A percentile compares a stretch with the other conserved stretches of the same genome.
Evolutionary conservation across 2,329 filamentous ascomycete species (phyloP).

Genomic region (Leptographium radiaticola): DNA sequence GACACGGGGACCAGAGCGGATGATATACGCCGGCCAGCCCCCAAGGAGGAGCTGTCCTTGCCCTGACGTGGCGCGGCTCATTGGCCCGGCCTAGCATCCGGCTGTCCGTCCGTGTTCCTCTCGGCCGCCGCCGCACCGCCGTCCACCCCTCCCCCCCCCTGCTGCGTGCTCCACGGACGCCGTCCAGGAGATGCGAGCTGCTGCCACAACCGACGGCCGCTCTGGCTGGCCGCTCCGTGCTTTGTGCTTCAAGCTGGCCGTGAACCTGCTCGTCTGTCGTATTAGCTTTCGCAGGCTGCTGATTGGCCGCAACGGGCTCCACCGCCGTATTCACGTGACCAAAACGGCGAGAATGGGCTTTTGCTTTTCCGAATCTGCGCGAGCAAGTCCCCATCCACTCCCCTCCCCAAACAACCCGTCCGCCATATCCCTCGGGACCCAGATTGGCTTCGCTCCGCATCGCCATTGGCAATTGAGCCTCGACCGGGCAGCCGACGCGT

Average conservation of each 20-base stretch:
- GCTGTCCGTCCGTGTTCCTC: no score
- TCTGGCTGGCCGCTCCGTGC: no score
- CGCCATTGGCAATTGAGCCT: constrained; percentile 4
- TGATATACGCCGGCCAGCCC: no score
- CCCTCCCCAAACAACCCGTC: not conserved
- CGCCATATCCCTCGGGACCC: constrained; percentile 1
- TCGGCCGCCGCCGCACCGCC: no score
- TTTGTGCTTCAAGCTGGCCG: not conserved
- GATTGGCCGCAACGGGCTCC: constrained; percentile 5
- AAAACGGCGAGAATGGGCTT: not conserved
- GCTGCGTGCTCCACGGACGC: no score
- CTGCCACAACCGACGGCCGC: no score
- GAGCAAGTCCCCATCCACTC: no score
- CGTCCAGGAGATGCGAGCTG: not conserved
- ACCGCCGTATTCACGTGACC: constrained; percentile 7
- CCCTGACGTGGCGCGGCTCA: no score
- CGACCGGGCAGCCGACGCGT: constrained; percentile 3
- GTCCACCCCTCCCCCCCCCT: no score
- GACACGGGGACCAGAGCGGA: no score
- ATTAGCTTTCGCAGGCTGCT: constrained; percentile 11
- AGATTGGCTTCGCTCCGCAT: not conserved
- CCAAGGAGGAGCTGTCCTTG: no score
- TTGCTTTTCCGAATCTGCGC: constrained; percentile 11
- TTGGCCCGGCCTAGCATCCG: no score
- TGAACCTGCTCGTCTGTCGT: not conserved